Evolutionary conservation across 1,284 basidiomycete species (phyloP).

Genomic region (Microbotryomycetes sp.): DNA sequence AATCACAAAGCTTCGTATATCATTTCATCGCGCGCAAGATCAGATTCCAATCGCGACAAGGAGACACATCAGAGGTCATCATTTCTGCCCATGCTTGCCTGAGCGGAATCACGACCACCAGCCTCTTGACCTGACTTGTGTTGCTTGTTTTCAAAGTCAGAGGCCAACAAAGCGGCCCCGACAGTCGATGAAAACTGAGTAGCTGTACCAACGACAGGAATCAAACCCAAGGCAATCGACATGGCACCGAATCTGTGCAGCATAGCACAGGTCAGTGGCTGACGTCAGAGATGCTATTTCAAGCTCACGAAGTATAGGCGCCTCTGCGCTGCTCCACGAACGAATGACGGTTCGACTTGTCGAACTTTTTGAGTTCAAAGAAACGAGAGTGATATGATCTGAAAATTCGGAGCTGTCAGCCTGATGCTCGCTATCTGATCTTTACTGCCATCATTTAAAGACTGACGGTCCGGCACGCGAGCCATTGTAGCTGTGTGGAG

Average conservation of each 20-base stretch:
- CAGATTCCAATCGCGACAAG: too few relatives aligned
- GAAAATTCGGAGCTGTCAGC: slow-evolving; percentile 40
- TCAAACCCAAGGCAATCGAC: slow-evolving; percentile 55
- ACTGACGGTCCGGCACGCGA: slow-evolving; percentile 27
- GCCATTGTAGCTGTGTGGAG: slow-evolving; percentile 28
- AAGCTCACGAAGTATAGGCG: slow-evolving; percentile 52
- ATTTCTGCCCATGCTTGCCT: not conserved
- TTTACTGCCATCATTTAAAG: too few relatives aligned
- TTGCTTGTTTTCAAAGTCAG: slow-evolving; percentile 51
- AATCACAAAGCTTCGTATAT: too few relatives aligned
- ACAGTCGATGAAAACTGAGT: slow-evolving; percentile 54
- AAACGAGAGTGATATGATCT: slow-evolving; percentile 60
- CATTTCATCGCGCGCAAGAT: too few relatives aligned
- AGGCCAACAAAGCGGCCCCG: slow-evolving; percentile 66
- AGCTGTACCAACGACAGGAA: slow-evolving; percentile 54
- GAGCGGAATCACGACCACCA: not conserved
- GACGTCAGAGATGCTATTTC: slow-evolving; percentile 5
- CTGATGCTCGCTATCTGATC: not conserved
- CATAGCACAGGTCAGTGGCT: not conserved
- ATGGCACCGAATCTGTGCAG: slow-evolving; percentile 52
- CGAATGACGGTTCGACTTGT: slow-evolving; percentile 40
- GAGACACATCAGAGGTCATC: not conserved
- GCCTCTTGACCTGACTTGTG: not conserved
- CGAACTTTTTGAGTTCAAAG: slow-evolving; percentile 58
- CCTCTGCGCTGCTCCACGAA: slow-evolving; percentile 49